These are phyloP conservation scores for Tylopilus rubrobrunneus DNA, from an alignment of 768 basidiomycete species.

Conservation along the genomic window DNA sequence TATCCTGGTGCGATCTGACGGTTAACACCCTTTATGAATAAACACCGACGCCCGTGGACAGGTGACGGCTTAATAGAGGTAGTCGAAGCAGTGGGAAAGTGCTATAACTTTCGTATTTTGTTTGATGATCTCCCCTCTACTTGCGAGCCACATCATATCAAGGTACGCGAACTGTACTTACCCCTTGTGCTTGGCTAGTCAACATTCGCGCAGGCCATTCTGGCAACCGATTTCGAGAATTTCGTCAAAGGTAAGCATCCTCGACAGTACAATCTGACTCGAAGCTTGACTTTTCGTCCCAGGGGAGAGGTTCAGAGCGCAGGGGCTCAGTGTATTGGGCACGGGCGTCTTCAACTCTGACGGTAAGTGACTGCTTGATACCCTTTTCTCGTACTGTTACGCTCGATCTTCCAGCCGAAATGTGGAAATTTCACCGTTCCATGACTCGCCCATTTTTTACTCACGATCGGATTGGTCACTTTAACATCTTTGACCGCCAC, in stretches of 20 bases:
- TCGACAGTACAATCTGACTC: not conserved
- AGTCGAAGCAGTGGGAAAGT: slow-evolving; percentile 36
- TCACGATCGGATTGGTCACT: too few relatives aligned
- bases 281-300: not conserved
- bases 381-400: not conserved
- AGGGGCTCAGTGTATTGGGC: slow-evolving; percentile 50
- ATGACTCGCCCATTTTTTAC: slow-evolving; percentile 25
- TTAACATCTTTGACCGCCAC: too few relatives aligned
- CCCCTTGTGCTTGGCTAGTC: not conserved
- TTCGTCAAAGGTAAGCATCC: slow-evolving; percentile 49
- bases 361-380: slow-evolving; percentile 32
- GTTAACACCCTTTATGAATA: not conserved
- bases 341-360: slow-evolving; percentile 69
- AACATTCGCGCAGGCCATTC: slow-evolving; percentile 31
- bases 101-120: slow-evolving; percentile 43
- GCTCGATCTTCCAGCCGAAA: slow-evolving; percentile 33
- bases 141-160: slow-evolving; percentile 51
- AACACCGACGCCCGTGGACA: slow-evolving; percentile 12
- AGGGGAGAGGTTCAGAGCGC: slow-evolving; percentile 36
- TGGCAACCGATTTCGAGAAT: slow-evolving; percentile 56
- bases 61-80: slow-evolving; percentile 40
- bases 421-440: slow-evolving; percentile 63
- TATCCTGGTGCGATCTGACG: slow-evolving; percentile 44
- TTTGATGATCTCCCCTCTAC: slow-evolving; percentile 48
- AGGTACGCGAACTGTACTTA: slow-evolving; percentile 21